phyloP scores from a whole-genome alignment of 2,329 filamentous ascomycete genomes.

The Acrodontium crateriforme region DNA sequence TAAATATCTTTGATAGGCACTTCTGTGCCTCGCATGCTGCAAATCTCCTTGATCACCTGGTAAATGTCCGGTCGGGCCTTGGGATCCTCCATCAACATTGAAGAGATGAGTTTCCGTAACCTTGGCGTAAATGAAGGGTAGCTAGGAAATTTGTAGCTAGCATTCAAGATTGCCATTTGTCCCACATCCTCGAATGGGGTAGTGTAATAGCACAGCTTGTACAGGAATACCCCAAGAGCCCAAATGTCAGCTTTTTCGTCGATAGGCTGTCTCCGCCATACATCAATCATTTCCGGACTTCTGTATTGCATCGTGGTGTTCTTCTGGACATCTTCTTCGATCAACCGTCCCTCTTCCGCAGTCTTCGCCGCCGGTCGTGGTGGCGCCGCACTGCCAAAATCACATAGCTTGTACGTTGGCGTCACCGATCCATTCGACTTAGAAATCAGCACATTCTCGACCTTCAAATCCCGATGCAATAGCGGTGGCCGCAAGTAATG shows the following conservation, averaged over 20 bases:
- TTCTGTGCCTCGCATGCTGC: slow-evolving; percentile 71
- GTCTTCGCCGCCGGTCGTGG: slow-evolving; percentile 75
- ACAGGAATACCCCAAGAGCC: slow-evolving; percentile 86
- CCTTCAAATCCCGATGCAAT: slow-evolving; percentile 88
- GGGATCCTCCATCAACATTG: slow-evolving; percentile 79
- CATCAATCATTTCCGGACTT: slow-evolving; percentile 97
- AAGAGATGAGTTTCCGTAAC: slow-evolving; percentile 79
- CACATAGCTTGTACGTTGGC: slow-evolving; percentile 84
- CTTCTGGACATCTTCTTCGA: slow-evolving; percentile 93
- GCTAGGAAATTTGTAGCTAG: slow-evolving; percentile 78
- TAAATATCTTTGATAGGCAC: slow-evolving; percentile 71
- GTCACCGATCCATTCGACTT: slow-evolving; percentile 37
- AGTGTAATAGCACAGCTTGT: slow-evolving; percentile 98
- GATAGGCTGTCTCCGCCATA: slow-evolving; percentile 90
- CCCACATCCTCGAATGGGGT: slow-evolving; percentile 97
- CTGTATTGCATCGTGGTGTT: slow-evolving; percentile 96
- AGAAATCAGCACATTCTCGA: slow-evolving; percentile 92
- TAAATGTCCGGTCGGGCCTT: slow-evolving; percentile 80
- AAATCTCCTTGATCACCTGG: slow-evolving; percentile 75
- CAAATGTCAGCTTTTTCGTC: slow-evolving; percentile 99
- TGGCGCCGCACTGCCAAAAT: slow-evolving; percentile 84
- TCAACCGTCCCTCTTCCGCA: slow-evolving; percentile 73
- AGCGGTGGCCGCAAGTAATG: slow-evolving; percentile 93
- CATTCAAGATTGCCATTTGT: slow-evolving; percentile 92
- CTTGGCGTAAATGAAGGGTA: slow-evolving; percentile 84